Evolutionary conservation across 116 monocot genomes (phyloP), one percentile per base, ranked within the genome.

Genomic region (Trichopus zeylanicus): DNA sequence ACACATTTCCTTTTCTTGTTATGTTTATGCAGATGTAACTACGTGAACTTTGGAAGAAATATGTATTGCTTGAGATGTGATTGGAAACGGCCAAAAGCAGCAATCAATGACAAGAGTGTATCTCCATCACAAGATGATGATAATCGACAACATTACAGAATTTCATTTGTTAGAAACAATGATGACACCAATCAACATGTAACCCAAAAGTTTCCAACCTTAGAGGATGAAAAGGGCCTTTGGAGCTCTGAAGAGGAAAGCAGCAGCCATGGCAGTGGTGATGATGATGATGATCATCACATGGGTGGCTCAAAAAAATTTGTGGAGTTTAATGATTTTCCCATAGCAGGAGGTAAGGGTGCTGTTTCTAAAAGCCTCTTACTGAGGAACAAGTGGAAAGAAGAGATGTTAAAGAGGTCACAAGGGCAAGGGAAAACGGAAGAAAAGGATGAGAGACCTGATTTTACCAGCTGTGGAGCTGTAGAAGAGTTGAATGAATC

Each of bases 31-130:
- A 95, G 89, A 57, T 95, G 94, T 63, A 83, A 79, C 57, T 95
- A 83, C 58, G 62, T 95, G 18, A 95, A 95, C 58, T 95, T 95
- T 49, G 30, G 77, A 42, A 86, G 75, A 60, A 95, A 95, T 29
- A 63, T 42, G 55, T 21, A 73, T 2, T 95, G 94, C 61, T 68
- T 86, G 55, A 95, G 75, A 68, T 95, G 94, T 61, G 78, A 70
- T 21, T 95, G 89, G 94, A 95, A 81, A 53, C 68, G 94, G 35
- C 90, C 89, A 20, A 95, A 84, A 57, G 65, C 61, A 52, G 38
- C 66, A 13, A 67, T 28, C 22, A 66, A 15, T 48, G 65, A 25
- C 27, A 60, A 69, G 5, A 20, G 20, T 48, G 23, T 30, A 64
- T 24, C 51, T 32, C 51, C 5, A 20, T 19, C 59, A 11, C 55